Evolutionary conservation across 2,329 filamentous ascomycete genomes (phyloP), one percentile per base, ranked within the genome.

Genomic region (Calonectria crousiana): DNA sequence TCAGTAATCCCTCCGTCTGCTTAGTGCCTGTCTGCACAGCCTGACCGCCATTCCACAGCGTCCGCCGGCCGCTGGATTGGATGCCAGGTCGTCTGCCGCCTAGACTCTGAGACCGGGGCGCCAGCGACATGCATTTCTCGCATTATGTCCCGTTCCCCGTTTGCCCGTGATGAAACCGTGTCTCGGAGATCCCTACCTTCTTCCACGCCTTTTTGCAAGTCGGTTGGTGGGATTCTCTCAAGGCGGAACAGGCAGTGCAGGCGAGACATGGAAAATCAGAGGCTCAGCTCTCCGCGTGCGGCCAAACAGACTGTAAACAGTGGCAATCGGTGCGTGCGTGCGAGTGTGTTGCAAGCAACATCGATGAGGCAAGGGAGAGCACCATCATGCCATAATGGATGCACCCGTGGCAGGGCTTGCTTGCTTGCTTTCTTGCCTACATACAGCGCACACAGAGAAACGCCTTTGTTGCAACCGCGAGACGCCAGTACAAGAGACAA

Each of bases 41-140:
- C 76, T 79, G 79, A 80, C 79, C 79, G 79, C 79, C 74, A 77
- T 76, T 80, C 78, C 74, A 70, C 41, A 44, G 49, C 20, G 53
- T 66, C 41, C 66, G 32, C 58, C 65, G 71, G 64, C 71, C 62
- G 56, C 70, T 71, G 72, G 49, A 70, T 74, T 71, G 72, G 41
- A 68, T 68, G 74, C 36, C 56, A 72, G 74, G 67, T 34, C 44
- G 44, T 60, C 53, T 56, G 28, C 53, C 56, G 56, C 56, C 11
- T 36, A 62, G 65, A 11, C 41, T 41, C 73, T 75, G 73, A 74
- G 75, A 76, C 73, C 64, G 52, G 52, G 52, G 52, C 52, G 52
- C 52, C 56, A 41, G 56, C 56, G 56, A 69, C 72, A 76, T 73
- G 73, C 77, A 75, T 75, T 72, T 78, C 77, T 78, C 72, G 72